Evolutionary conservation across 2,329 filamentous ascomycete genomes (phyloP), one percentile per base, ranked within the genome.

Genomic region (Alternaria conjuncta): DNA sequence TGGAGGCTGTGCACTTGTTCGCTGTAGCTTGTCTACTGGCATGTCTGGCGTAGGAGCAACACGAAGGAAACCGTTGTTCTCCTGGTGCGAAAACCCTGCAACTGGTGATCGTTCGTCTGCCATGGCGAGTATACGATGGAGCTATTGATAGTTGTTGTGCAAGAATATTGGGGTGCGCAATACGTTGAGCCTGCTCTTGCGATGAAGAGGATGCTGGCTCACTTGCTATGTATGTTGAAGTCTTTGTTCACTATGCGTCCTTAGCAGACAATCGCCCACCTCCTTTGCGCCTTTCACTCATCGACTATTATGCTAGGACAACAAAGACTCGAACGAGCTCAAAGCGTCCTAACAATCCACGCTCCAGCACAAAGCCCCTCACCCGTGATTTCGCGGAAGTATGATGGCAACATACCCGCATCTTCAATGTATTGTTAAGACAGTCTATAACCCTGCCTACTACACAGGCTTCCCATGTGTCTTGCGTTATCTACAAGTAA

Each of bases 21-120:
- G 13, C 2, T n/a, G 49, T 23, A 3, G 0, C 3, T 11, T 23
- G 3, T n/a, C 13, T 2, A 0, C n/a, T 8, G 5, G 32, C 0
- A 0, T 36, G 8, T 36, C 32, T 36, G 32, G 2, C 5, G 28
- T 2, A 3, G 49, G 20, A 36, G 49, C 8, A 6, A 51, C 49
- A 9, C 49, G 18, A 3, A 51, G 28, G 9, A 8, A 51, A 15
- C 28, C 20, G 4, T 3, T 51, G 1, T n/a, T 36, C 49, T 51
- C 28, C 5, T 21, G 47, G 18, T 11, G 47, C 11, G 47, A 21
- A 0, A 26, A 18, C 2, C 26, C 18, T 15, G 15, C 25, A 1
- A 6, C 1, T 2, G 47, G 18, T 0, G 18, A 9, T 21, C 21
- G 12, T 13, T 21, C 20, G 4, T 32, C 18, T 32, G 47, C 8